Percentiles rank a stretch among this genome's conserved stretches.
Evolutionary conservation across 805 yeast species (phyloP).

Genomic region (Blastobotrys robertii): DNA sequence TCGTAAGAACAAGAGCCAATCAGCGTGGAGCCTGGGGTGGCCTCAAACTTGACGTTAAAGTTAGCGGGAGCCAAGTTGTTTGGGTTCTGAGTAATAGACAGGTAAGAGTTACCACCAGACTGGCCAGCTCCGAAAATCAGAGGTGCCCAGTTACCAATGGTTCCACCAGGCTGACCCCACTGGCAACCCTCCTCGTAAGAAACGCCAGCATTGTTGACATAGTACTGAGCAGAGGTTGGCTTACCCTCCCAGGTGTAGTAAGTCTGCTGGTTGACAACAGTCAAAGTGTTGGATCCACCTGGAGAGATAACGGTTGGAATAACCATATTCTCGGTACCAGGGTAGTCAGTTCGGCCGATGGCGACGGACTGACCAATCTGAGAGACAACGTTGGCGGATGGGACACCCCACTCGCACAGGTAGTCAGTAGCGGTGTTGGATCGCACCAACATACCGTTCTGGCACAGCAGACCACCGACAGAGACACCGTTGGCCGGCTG

Average conservation of each 20-base stretch:
- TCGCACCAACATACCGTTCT: slow-evolving; percentile 74
- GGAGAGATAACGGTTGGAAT: slow-evolving; percentile 76
- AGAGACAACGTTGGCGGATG: slow-evolving; percentile 58
- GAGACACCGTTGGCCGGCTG: slow-evolving; percentile 89
- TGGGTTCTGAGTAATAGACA: slow-evolving; percentile 92
- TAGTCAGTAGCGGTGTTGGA: slow-evolving; percentile 55
- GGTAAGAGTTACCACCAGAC: slow-evolving; percentile 61
- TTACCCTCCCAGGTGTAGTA: slow-evolving; percentile 80
- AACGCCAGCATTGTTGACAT: slow-evolving; percentile 95
- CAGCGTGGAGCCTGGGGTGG: slow-evolving; percentile 49
- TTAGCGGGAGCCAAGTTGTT: slow-evolving; percentile 63
- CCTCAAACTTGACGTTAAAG: slow-evolving; percentile 72
- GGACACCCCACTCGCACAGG: slow-evolving; percentile 83
- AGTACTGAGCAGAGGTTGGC: slow-evolving; percentile 88
- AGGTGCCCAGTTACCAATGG: slow-evolving; percentile 98
- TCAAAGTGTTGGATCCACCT: slow-evolving; percentile 54
- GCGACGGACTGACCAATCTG: slow-evolving; percentile 62
- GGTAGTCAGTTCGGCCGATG: slow-evolving; percentile 96
- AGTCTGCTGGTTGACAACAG: slow-evolving; percentile 68
- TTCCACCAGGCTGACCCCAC: slow-evolving; percentile 78
- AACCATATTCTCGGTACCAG: slow-evolving; percentile 98
- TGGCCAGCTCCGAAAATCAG: slow-evolving; percentile 88
- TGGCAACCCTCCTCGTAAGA: slow-evolving; percentile 82
- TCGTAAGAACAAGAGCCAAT: slow-evolving; percentile 74
- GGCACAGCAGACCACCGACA: slow-evolving; percentile 87